Evolutionary conservation across 2,329 filamentous ascomycete species (phyloP).

Genomic region (Claviceps sorghi): DNA sequence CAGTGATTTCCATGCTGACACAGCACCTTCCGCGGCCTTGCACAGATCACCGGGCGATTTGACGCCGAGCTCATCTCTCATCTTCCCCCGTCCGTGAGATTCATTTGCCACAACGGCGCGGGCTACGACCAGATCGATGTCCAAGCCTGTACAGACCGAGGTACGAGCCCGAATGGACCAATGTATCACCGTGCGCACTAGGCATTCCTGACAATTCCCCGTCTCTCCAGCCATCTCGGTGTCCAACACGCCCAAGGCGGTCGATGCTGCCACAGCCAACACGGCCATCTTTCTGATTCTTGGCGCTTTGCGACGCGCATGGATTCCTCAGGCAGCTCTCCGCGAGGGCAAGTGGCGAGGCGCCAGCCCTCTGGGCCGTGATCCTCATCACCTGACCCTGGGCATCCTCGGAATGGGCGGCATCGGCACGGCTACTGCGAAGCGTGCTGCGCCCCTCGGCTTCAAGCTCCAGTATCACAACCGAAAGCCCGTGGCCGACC

Average conservation of each 20-base stretch:
- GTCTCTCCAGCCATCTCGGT: constrained; percentile 31
- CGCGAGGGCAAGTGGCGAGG: constrained; percentile 43
- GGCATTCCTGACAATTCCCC: neutral
- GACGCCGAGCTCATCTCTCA: constrained; percentile 44
- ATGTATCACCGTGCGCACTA: neutral
- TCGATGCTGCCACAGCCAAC: constrained; percentile 58
- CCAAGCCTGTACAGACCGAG: constrained; percentile 36
- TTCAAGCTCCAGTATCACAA: constrained; percentile 47
- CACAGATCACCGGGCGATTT: constrained; percentile 41
- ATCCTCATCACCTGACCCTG: constrained; percentile 50
- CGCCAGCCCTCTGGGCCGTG: constrained; percentile 40
- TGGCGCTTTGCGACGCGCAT: constrained; percentile 52
- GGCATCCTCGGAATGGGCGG: constrained; percentile 47
- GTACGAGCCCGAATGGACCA: constrained; percentile 1
- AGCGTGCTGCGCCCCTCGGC: constrained; percentile 37
- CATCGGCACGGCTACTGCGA: constrained; percentile 35
- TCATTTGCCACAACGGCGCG: constrained; percentile 25
- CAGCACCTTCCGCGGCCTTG: neutral
- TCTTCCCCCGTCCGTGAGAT: constrained; percentile 25
- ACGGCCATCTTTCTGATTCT: constrained; percentile 56
- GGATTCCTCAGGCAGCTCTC: constrained; percentile 41
- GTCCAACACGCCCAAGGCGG: constrained; percentile 52
- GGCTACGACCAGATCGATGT: constrained; percentile 62
- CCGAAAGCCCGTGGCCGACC: constrained; percentile 21
- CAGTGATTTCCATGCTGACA: neutral